Percentiles rank a stretch among this genome's conserved stretches.
Evolutionary conservation across 345 rosid genomes (phyloP).

Genomic region (Citrus hindsii): DNA sequence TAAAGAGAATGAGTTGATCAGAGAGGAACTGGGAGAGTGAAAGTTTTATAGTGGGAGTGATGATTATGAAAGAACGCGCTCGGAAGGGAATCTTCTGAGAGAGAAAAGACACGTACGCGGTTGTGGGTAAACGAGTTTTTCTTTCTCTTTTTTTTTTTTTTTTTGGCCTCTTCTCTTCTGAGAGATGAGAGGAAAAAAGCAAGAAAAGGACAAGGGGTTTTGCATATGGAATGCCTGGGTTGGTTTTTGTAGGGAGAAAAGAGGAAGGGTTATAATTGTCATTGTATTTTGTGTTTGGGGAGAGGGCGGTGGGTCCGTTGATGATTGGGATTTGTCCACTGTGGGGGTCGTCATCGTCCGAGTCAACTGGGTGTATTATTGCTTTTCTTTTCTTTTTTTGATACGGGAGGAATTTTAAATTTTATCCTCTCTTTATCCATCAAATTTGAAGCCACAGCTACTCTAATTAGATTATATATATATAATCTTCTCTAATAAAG

Average conservation of each 20-base stretch:
- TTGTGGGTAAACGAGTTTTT: background rate
- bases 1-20: background rate
- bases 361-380: background rate
- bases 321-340: background rate
- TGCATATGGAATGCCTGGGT: background rate
- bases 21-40: conserved; percentile 1
- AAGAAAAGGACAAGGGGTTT: conserved; percentile 14
- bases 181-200: background rate
- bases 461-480: too few relatives aligned
- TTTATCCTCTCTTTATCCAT: too few relatives aligned
- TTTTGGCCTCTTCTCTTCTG: background rate
- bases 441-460: too few relatives aligned
- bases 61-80: conserved; percentile 23
- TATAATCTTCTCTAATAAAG: too few relatives aligned
- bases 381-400: too few relatives aligned
- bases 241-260: background rate
- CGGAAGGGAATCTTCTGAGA: conserved; percentile 13
- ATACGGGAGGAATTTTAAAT: too few relatives aligned
- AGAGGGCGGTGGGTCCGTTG: background rate
- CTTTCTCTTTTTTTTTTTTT: background rate
- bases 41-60: conserved; percentile 12
- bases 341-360: background rate
- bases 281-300: background rate
- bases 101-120: conserved; percentile 21
- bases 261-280: background rate